Conservation (phyloP, 225 moss, liverwort and hornwort species). For the Thuidium tamariscinum region DNA sequence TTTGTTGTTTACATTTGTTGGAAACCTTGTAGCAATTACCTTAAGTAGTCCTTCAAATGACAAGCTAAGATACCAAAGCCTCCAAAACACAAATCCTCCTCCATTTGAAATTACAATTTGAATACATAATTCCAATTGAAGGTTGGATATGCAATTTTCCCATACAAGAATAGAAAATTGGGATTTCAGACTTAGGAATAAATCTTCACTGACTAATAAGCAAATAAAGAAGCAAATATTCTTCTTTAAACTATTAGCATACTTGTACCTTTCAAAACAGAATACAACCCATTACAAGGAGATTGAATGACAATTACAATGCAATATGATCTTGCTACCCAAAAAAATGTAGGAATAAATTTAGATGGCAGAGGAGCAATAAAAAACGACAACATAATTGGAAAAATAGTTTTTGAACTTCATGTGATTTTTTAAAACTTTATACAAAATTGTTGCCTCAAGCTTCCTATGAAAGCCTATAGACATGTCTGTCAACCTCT, state of each 20-base stretch:
- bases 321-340: fast-evolving
- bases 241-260: neutral
- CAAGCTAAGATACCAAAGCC: neutral
- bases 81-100: neutral
- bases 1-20: neutral
- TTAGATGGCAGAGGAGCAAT: neutral
- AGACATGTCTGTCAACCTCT: fast-evolving
- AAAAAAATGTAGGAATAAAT: neutral
- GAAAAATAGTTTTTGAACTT: neutral
- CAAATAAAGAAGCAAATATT: neutral
- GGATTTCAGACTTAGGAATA: neutral
- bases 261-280: neutral
- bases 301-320: neutral
- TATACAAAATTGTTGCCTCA: fast-evolving
- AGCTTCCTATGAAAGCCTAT: neutral
- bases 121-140: neutral
- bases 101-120: neutral
- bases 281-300: fast-evolving
- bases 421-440: neutral
- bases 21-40: neutral
- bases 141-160: fast-evolving
- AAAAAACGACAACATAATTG: fast-evolving
- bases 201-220: neutral
- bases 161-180: neutral
- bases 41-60: neutral